A percentile compares a stretch with the other conserved stretches of the same genome.
These are phyloP conservation scores for Huntiella abstrusa DNA, from an alignment of 2,329 filamentous ascomycete genomes.

Conservation along the genomic window DNA sequence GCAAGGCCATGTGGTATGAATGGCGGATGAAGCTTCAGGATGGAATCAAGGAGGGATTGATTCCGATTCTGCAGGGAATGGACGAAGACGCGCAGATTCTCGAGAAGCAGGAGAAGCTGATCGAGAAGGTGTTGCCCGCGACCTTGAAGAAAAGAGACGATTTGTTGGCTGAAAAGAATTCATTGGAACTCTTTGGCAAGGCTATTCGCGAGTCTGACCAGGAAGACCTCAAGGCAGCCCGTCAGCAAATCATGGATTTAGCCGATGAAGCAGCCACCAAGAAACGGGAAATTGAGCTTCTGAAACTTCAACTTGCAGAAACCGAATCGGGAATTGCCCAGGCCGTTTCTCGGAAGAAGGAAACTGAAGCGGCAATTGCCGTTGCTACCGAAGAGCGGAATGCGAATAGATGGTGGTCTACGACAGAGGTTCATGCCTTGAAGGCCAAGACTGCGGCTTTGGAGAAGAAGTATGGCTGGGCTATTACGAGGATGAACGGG, in stretches of 20 bases:
- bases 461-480: conserved; percentile 52
- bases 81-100: conserved; percentile 50
- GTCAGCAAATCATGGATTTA: conserved; percentile 45
- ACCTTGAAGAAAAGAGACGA: conserved; percentile 40
- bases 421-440: conserved; percentile 58
- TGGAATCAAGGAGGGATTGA: conserved; percentile 62
- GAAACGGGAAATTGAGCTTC: conserved; percentile 43
- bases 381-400: conserved; percentile 71
- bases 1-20: conserved; percentile 95
- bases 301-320: conserved; percentile 47
- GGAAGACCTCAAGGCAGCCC: conserved; percentile 53
- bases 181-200: conserved; percentile 50
- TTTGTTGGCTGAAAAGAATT: conserved; percentile 44
- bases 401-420: conserved; percentile 77
- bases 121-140: conserved; percentile 48
- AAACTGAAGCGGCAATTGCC: conserved; percentile 54
- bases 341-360: conserved; percentile 41
- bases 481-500: conserved; percentile 43
- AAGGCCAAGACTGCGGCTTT: conserved; percentile 52
- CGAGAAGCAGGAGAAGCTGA: conserved; percentile 45
- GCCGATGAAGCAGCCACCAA: conserved; percentile 54
- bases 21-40: conserved; percentile 82
- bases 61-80: conserved; percentile 61
- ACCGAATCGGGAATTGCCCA: conserved; percentile 46
- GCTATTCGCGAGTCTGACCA: conserved; percentile 68